phyloP scores from a whole-genome alignment of 208 protist genomes.

The Leishmania tropica region DNA sequence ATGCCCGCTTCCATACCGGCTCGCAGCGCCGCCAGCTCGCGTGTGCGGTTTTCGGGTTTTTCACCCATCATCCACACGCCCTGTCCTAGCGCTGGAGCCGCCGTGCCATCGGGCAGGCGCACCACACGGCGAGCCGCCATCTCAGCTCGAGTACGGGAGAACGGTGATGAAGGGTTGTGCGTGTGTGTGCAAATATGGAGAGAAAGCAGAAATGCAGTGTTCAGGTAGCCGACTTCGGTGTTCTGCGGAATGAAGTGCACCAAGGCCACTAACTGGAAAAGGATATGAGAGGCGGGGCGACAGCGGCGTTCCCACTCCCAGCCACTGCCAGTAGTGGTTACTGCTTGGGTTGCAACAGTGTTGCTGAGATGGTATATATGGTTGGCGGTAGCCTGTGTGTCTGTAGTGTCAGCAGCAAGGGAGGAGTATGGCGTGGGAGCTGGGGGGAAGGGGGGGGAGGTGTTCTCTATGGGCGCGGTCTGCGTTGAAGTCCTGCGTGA shows the following conservation, averaged over 20 bases:
- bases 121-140: slow-evolving; percentile 19
- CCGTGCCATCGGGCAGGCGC: slow-evolving; percentile 29
- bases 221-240: not conserved
- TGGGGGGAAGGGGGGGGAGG: too few relatives aligned
- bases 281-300: not conserved
- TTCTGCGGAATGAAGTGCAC: not conserved
- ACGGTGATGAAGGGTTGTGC: not conserved
- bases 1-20: slow-evolving; percentile 40
- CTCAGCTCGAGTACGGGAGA: not conserved
- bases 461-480: not conserved
- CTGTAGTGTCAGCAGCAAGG: not conserved
- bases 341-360: not conserved
- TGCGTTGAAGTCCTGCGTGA: not conserved
- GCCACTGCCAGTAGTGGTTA: not conserved
- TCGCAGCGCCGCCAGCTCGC: slow-evolving; percentile 38
- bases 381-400: not conserved
- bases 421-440: not conserved
- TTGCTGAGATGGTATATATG: not conserved
- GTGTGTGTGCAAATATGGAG: not conserved
- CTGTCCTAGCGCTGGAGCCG: slow-evolving; percentile 45
- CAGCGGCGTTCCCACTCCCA: not conserved
- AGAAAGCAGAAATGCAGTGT: not conserved
- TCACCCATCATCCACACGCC: slow-evolving; percentile 55
- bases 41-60: slow-evolving; percentile 4
- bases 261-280: not conserved